Evolutionary conservation across 352 stramenopile species (phyloP).

Genomic region (Achlya hypogyna): DNA sequence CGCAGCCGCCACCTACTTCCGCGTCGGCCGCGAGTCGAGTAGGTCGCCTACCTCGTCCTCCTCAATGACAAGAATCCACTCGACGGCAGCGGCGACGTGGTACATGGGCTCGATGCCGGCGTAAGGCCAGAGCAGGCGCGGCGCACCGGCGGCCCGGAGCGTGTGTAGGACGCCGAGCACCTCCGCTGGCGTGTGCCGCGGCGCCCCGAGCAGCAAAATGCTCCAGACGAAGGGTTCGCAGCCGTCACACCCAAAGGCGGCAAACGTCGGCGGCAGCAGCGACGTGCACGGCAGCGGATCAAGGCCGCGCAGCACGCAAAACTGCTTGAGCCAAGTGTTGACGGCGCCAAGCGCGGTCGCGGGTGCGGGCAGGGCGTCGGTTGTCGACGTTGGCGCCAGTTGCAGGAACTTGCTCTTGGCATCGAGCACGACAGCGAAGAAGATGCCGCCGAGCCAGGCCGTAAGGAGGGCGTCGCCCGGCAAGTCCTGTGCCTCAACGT

Average conservation of each 20-base stretch:
- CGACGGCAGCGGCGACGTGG: background rate
- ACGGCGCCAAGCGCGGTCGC: background rate
- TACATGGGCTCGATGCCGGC: background rate
- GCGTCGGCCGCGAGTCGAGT: background rate
- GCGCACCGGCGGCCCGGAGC: background rate
- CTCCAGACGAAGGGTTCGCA: slow-evolving; percentile 13
- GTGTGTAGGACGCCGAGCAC: background rate
- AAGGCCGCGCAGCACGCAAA: too few relatives aligned
- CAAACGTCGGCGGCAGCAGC: background rate
- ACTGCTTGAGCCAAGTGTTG: slow-evolving; percentile 3
- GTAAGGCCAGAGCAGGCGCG: background rate
- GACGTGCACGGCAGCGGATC: background rate
- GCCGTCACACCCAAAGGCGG: background rate
- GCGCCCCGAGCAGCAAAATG: background rate
- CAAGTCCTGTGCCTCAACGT: background rate
- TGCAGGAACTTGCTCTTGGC: background rate
- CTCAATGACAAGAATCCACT: background rate
- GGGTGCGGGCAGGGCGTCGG: background rate
- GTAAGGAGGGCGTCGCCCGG: background rate
- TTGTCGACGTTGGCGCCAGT: background rate
- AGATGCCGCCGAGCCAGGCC: background rate
- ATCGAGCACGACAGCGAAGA: background rate
- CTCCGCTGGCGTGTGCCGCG: background rate
- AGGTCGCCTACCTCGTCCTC: background rate
- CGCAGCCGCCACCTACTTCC: background rate